phyloP scores from a whole-genome alignment of 2,329 filamentous ascomycete genomes.

The Thermochaetoides dissita region DNA sequence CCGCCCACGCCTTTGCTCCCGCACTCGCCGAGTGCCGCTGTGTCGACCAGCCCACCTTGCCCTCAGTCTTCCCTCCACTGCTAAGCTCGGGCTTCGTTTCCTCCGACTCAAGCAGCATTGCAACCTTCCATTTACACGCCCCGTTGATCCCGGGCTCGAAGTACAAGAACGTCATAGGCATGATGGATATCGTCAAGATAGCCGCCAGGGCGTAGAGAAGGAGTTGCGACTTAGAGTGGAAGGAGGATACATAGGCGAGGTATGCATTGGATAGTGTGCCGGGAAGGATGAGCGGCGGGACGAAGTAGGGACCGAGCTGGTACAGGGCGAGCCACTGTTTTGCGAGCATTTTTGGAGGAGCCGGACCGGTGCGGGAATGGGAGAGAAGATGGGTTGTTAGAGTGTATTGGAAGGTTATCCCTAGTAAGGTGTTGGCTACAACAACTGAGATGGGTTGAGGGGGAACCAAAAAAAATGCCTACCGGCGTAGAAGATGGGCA shows the following conservation, averaged over 20 bases:
- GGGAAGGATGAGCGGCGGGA: slow-evolving; percentile 4
- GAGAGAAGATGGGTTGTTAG: slow-evolving; percentile 6
- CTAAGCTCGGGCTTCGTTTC: neutral
- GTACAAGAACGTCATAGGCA: slow-evolving; percentile 10
- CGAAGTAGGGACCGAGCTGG: slow-evolving; percentile 11
- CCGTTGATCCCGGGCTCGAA: slow-evolving; percentile 14
- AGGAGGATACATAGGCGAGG: slow-evolving; percentile 3
- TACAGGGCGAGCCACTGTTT: slow-evolving; percentile 11
- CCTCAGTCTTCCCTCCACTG: neutral
- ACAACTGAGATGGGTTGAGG: neutral
- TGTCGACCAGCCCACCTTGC: neutral
- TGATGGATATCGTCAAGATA: slow-evolving; percentile 1
- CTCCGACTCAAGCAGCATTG: slow-evolving; percentile 2
- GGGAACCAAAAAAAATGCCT: neutral
- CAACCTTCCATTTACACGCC: slow-evolving; percentile 13
- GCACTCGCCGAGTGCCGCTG: slow-evolving; percentile 5
- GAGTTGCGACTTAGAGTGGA: neutral
- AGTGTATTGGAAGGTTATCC: slow-evolving; percentile 11
- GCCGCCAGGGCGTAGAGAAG: neutral
- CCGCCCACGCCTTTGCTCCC: slow-evolving; percentile 5
- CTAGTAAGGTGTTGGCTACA: slow-evolving; percentile 1
- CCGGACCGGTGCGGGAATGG: neutral
- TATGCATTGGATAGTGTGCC: slow-evolving; percentile 6
- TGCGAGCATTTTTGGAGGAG: slow-evolving; percentile 4
- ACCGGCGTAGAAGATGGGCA: slow-evolving; percentile 11